These are phyloP conservation scores for Endoconidiophora polonica DNA, from an alignment of 2,329 filamentous ascomycete genomes.

Conservation along the genomic window DNA sequence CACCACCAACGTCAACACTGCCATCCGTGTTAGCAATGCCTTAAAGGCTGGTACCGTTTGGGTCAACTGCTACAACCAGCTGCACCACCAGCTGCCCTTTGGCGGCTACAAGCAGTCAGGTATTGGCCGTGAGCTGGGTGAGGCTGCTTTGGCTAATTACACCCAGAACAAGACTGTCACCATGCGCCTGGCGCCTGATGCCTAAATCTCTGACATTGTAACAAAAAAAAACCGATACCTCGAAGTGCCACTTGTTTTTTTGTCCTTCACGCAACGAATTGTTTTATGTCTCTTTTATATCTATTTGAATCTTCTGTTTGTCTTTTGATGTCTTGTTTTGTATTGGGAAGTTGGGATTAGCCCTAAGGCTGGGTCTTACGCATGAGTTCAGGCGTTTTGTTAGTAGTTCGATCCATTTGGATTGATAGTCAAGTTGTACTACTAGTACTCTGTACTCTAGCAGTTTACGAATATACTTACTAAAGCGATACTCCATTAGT, in stretches of 20 bases:
- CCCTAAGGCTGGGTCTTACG: background rate
- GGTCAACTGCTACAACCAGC: constrained; percentile 33
- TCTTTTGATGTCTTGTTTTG: background rate
- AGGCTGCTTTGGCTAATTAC: constrained; percentile 15
- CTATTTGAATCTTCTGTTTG: background rate
- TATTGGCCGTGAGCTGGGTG: constrained; percentile 14
- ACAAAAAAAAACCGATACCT: background rate
- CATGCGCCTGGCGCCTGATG: constrained; percentile 11
- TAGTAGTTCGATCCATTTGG: too few species aligned
- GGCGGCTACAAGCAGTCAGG: constrained; percentile 16
- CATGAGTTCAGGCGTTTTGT: background rate
- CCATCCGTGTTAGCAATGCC: constrained; percentile 29
- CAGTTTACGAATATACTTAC: too few species aligned
- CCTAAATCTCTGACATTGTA: background rate
- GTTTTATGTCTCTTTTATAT: background rate
- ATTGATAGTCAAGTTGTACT: too few species aligned
- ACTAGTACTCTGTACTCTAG: too few species aligned
- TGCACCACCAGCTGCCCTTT: constrained; percentile 15
- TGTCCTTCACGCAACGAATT: too few species aligned
- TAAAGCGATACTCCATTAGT: too few species aligned
- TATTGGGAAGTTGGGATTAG: too few species aligned
- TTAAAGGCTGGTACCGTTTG: constrained; percentile 45
- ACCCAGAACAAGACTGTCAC: constrained; percentile 16
- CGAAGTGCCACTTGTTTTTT: background rate
- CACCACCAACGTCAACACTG: constrained; percentile 33